phyloP scores from a whole-genome alignment of 2,329 filamentous ascomycete species.

The Colletotrichum plurivorum region DNA sequence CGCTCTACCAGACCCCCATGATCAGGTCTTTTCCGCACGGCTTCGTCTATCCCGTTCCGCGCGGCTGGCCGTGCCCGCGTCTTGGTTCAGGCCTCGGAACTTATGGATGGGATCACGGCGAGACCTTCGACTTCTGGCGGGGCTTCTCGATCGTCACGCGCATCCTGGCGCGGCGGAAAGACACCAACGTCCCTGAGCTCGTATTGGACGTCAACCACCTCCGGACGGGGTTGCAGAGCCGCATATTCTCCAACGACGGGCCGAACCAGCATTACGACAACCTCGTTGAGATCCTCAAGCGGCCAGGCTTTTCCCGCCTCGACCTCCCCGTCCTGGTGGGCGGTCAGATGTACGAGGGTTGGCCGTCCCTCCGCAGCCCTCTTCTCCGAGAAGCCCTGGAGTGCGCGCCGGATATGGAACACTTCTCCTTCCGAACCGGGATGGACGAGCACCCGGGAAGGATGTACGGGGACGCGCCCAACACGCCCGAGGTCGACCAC shows the following conservation, averaged over 20 bases:
- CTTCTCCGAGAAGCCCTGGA: too few relatives aligned
- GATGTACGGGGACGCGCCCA: background rate
- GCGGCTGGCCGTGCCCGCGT: slow-evolving; percentile 46
- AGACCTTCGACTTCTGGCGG: slow-evolving; percentile 44
- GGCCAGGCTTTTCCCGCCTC: too few relatives aligned
- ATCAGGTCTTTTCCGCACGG: slow-evolving; percentile 55
- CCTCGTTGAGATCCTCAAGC: too few relatives aligned
- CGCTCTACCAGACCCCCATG: slow-evolving; percentile 58
- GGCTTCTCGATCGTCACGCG: slow-evolving; percentile 45
- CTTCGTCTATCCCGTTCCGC: slow-evolving; percentile 56
- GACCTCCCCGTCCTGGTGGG: too few relatives aligned
- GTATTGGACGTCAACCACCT: slow-evolving; percentile 45
- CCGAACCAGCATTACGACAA: too few relatives aligned
- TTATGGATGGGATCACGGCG: slow-evolving; percentile 39
- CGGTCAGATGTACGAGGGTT: too few relatives aligned
- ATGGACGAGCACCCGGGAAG: slow-evolving; percentile 16
- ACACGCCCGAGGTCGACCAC: background rate
- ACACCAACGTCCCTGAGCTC: slow-evolving; percentile 50
- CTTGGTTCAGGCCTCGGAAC: background rate
- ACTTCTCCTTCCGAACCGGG: slow-evolving; percentile 21
- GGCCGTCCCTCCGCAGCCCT: too few relatives aligned
- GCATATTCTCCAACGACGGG: too few relatives aligned
- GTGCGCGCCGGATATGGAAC: too few relatives aligned
- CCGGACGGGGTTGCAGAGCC: too few relatives aligned
- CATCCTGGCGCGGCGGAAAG: slow-evolving; percentile 42